These are phyloP conservation scores for Metarhizium album DNA, from an alignment of 2,329 filamentous ascomycete species.

Conservation along the genomic window DNA sequence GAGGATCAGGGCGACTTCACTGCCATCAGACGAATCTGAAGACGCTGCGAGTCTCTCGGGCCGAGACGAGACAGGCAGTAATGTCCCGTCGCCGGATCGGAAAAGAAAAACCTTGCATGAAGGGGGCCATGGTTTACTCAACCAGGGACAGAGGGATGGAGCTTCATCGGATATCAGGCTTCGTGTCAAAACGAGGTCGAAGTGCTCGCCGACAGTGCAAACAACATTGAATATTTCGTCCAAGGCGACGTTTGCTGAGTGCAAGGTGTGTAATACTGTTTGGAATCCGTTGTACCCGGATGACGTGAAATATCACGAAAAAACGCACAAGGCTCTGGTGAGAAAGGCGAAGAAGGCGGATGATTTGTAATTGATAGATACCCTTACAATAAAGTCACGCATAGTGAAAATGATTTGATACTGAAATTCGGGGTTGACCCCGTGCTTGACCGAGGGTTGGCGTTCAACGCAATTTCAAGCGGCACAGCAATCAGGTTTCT, in stretches of 20 bases:
- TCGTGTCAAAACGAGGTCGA: conserved; percentile 2
- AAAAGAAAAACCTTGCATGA: background rate
- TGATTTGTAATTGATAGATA: conserved; percentile 10
- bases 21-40: conserved; percentile 8
- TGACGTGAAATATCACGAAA: conserved; percentile 32
- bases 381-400: background rate
- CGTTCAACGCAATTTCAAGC: conserved; percentile 25
- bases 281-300: conserved; percentile 33
- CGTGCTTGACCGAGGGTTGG: conserved; percentile 38
- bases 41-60: conserved; percentile 1
- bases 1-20: conserved; percentile 15
- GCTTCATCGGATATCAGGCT: background rate
- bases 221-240: conserved; percentile 34
- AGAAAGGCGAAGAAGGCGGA: conserved; percentile 16
- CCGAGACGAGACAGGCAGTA: background rate
- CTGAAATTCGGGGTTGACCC: conserved; percentile 30
- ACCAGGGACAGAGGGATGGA: background rate
- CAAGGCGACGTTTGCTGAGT: conserved; percentile 31
- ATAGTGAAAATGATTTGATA: background rate
- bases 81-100: background rate
- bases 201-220: conserved; percentile 19
- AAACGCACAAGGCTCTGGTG: conserved; percentile 26
- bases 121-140: background rate
- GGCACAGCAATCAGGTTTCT: conserved; percentile 15
- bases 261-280: conserved; percentile 30